Percentiles rank a stretch among this genome's conserved stretches.
Evolutionary conservation across 2,329 filamentous ascomycete genomes (phyloP).

Genomic region (Pseudogymnoascus sp.): DNA sequence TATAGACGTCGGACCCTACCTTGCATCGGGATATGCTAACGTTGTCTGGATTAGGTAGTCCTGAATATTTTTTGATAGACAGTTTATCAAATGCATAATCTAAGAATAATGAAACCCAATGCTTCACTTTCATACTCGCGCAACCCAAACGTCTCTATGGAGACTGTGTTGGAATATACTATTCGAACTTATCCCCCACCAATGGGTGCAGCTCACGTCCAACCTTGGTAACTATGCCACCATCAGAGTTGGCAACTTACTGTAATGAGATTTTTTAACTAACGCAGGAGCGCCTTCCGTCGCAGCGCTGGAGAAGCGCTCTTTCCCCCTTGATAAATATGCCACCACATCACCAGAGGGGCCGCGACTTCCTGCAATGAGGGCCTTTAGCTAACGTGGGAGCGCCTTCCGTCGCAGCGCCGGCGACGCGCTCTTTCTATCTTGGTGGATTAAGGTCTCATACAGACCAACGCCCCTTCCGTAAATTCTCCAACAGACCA

Average conservation of each 20-base stretch:
- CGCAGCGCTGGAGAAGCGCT: background rate
- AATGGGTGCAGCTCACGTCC: background rate
- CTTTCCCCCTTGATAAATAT: background rate
- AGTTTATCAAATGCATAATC: background rate
- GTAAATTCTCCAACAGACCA: background rate
- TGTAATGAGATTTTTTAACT: background rate
- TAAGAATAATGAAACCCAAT: background rate
- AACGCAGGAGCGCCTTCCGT: background rate
- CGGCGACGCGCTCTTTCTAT: background rate
- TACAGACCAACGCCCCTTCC: too few relatives aligned
- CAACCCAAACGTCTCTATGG: background rate
- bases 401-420: background rate
- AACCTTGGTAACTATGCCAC: background rate
- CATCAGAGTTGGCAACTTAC: background rate
- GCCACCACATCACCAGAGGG: background rate
- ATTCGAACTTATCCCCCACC: background rate
- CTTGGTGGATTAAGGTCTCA: background rate
- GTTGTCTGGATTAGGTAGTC: background rate
- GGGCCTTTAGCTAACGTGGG: background rate
- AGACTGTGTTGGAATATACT: background rate
- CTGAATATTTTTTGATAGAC: background rate
- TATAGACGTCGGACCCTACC: background rate
- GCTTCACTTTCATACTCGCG: background rate
- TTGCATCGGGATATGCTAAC: background rate
- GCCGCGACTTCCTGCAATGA: background rate